Percentiles rank a stretch among this genome's conserved stretches.
These are phyloP conservation scores for Hypoxylon sp. DNA, from an alignment of 2,329 filamentous ascomycete genomes.

Conservation along the genomic window DNA sequence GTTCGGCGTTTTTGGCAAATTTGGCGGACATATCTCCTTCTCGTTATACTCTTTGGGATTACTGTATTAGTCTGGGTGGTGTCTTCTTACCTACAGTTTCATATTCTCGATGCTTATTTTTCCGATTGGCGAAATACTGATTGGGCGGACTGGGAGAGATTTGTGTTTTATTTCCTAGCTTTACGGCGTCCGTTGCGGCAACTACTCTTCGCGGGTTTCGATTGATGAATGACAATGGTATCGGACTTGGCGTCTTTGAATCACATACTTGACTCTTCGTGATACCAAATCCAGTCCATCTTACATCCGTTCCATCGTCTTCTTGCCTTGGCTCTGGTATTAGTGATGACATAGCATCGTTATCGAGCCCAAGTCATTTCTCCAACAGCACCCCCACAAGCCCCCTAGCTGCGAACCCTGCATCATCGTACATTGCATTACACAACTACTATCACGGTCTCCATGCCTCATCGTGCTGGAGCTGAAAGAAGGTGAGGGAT, in stretches of 20 bases:
- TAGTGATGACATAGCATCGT: not conserved
- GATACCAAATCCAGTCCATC: constrained; percentile 4
- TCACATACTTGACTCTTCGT: constrained; percentile 2
- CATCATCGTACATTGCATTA: constrained; percentile 24
- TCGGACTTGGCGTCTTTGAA: not conserved
- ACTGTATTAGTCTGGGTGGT: too few species aligned
- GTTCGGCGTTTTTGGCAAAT: constrained; percentile 8
- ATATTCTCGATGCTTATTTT: not conserved
- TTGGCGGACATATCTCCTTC: constrained; percentile 3
- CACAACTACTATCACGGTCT: constrained; percentile 13
- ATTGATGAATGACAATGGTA: not conserved
- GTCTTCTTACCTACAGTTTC: too few species aligned
- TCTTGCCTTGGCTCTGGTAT: not conserved
- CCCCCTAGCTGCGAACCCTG: constrained; percentile 7
- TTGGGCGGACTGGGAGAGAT: constrained; percentile 9
- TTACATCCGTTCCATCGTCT: not conserved
- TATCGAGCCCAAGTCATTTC: constrained; percentile 13
- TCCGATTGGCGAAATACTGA: constrained; percentile 3
- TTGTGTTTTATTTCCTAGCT: constrained; percentile 1
- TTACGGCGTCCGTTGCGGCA: constrained; percentile 8
- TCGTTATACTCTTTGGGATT: too few species aligned
- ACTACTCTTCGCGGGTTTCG: constrained; percentile 7
- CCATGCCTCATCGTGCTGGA: constrained; percentile 19
- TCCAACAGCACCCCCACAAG: too few species aligned
- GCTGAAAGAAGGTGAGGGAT: constrained; percentile 1